These are phyloP conservation scores for Colletotrichum sp. DNA, from an alignment of 2,329 filamentous ascomycete genomes.

Conservation along the genomic window DNA sequence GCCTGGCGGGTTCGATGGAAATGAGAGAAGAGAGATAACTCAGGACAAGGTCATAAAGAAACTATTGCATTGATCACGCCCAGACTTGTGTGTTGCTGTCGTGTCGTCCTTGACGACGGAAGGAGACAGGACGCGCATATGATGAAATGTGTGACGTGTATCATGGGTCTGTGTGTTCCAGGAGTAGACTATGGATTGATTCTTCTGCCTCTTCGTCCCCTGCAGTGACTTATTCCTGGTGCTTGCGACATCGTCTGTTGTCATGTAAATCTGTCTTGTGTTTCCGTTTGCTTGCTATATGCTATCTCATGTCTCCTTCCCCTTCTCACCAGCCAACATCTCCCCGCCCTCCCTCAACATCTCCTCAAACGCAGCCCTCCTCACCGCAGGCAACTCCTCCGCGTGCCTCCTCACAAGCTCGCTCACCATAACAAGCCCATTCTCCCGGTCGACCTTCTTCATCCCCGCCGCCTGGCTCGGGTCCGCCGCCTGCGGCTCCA, in stretches of 20 bases:
- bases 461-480: slow-evolving; percentile 47
- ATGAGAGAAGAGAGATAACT: slow-evolving; percentile 14
- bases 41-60: slow-evolving; percentile 23
- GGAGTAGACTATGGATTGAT: slow-evolving; percentile 18
- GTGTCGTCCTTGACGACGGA: neutral
- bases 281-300: neutral
- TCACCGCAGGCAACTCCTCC: slow-evolving; percentile 42
- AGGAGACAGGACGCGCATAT: neutral
- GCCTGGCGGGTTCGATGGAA: slow-evolving; percentile 19
- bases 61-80: slow-evolving; percentile 20
- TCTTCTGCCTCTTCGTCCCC: neutral
- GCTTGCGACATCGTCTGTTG: neutral
- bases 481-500: slow-evolving; percentile 54
- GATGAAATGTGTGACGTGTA: slow-evolving; percentile 18
- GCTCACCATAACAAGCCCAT: slow-evolving; percentile 62
- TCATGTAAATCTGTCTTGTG: neutral
- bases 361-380: slow-evolving; percentile 47
- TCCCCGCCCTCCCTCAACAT: slow-evolving; percentile 56
- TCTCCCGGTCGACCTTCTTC: slow-evolving; percentile 62
- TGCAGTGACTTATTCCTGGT: neutral
- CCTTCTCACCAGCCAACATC: slow-evolving; percentile 38
- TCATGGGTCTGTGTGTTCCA: slow-evolving; percentile 10
- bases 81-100: neutral
- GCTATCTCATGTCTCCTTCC: slow-evolving; percentile 6
- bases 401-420: slow-evolving; percentile 55